Percentiles rank a stretch among this genome's conserved stretches.
These are phyloP conservation scores for Pseudohyphozyma bogoriensis DNA, from an alignment of 768 basidiomycete species.

Conservation along the genomic window DNA sequence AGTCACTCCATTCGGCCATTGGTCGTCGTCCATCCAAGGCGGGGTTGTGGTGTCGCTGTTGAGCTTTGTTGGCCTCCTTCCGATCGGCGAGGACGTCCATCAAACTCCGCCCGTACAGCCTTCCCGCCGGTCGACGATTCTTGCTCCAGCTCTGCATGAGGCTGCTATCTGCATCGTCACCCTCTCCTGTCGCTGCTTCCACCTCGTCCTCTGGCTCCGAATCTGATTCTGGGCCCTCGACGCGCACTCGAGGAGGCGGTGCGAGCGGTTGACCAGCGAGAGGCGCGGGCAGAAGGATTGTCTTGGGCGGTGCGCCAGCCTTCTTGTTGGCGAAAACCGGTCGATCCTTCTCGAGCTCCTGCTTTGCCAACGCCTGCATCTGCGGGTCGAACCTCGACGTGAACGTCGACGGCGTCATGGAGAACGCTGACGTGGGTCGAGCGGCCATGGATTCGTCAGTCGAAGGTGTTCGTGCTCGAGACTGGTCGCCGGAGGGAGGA, in stretches of 20 bases:
- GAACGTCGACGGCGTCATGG: conserved; percentile 11
- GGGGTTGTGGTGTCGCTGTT: conserved; percentile 10
- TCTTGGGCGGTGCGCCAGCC: conserved; percentile 16
- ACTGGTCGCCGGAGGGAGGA: neutral
- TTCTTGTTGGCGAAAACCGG: conserved; percentile 14
- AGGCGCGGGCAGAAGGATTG: conserved; percentile 24
- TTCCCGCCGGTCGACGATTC: conserved; percentile 12
- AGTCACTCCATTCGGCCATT: conserved; percentile 23
- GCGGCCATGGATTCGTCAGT: neutral
- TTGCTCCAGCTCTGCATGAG: too few relatives aligned
- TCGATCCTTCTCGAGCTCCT: conserved; percentile 11
- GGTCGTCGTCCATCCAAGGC: conserved; percentile 15
- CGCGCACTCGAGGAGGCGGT: neutral
- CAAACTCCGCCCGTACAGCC: conserved; percentile 24
- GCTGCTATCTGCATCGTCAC: conserved; percentile 1
- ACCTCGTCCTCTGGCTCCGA: neutral
- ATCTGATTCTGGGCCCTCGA: conserved; percentile 14
- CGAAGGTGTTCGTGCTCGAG: neutral
- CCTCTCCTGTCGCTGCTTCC: neutral
- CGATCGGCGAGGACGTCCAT: conserved; percentile 27
- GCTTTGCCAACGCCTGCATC: conserved; percentile 11
- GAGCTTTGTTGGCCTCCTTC: neutral
- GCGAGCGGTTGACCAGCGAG: conserved; percentile 7
- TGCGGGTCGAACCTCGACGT: conserved; percentile 24
- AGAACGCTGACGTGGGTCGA: neutral